phyloP scores from a whole-genome alignment of 208 protist genomes.

The Crithidia sp. region DNA sequence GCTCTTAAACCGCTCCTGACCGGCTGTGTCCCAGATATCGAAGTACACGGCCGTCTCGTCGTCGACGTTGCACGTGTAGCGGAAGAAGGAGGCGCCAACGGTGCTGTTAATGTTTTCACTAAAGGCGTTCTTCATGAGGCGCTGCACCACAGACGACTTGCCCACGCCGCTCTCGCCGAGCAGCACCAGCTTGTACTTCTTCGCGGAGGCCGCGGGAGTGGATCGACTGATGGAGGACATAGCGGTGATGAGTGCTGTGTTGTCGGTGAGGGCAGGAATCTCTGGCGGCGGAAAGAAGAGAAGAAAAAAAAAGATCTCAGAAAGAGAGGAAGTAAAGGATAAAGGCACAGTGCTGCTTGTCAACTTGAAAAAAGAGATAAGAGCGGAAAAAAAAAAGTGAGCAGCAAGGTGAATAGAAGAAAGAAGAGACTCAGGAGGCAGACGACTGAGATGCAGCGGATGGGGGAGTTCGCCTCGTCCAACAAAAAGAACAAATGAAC shows the following conservation, averaged over 20 bases:
- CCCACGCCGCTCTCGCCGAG: slow-evolving; percentile 90
- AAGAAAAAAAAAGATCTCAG: not conserved
- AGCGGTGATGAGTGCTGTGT: no score
- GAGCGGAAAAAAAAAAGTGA: no score
- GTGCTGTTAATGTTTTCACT: slow-evolving; percentile 75
- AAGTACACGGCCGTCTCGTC: slow-evolving; percentile 68
- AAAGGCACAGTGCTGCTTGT: no score
- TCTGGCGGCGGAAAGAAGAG: not conserved
- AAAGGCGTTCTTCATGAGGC: slow-evolving; percentile 83
- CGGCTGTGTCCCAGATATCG: slow-evolving; percentile 93
- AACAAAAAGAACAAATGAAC: no score
- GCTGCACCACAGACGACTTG: slow-evolving; percentile 89
- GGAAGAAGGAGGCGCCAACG: slow-evolving; percentile 86
- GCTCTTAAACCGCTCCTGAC: slow-evolving; percentile 90
- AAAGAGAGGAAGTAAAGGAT: no score
- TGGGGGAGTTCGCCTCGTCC: no score
- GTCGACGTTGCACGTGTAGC: slow-evolving; percentile 68
- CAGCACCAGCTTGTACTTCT: slow-evolving; percentile 89
- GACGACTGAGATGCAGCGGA: no score
- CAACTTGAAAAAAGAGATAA: no score
- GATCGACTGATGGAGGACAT: slow-evolving; percentile 21
- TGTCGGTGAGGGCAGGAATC: not conserved
- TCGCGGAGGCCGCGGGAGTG: slow-evolving; percentile 14
- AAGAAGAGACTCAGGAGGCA: no score
- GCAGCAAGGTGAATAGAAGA: no score